These are phyloP conservation scores for Thinopyrum elongatum DNA, from an alignment of 176 grass and related monocot genomes.

Conservation along the genomic window DNA sequence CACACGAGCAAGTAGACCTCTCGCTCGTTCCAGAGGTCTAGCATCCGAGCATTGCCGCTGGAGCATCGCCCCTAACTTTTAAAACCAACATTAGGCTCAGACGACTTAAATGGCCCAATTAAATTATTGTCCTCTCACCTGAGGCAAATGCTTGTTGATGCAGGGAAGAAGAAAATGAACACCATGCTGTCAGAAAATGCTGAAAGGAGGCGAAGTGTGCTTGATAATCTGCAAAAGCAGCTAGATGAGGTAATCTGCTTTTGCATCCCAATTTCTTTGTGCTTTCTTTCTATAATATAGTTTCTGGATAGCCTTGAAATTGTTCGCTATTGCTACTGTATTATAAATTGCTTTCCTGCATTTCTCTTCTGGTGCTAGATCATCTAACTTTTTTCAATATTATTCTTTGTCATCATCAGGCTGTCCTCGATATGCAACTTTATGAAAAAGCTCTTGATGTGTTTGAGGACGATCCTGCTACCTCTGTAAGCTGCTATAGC, in stretches of 20 bases:
- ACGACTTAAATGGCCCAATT: conserved; percentile 54
- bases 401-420: conserved; percentile 50
- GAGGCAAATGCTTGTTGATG: conserved; percentile 81
- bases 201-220: conserved; percentile 67
- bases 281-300: neutral
- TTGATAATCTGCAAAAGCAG: conserved; percentile 90
- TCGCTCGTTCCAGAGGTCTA: too few species aligned
- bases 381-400: neutral
- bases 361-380: conserved; percentile 1
- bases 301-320: neutral
- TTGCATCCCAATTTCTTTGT: neutral
- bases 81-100: conserved; percentile 48
- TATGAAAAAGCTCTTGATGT: conserved; percentile 90
- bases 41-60: too few species aligned
- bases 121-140: conserved; percentile 64
- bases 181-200: conserved; percentile 82
- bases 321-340: neutral
- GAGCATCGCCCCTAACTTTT: neutral
- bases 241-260: conserved; percentile 76
- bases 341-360: conserved; percentile 1
- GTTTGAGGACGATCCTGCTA: conserved; percentile 78
- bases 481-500: conserved; percentile 59
- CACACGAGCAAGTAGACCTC: too few species aligned
- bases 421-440: conserved; percentile 85
- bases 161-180: conserved; percentile 77